Base-by-base conservation (phyloP, 805 yeast genomes). In the Scheffersomyces lignosus region DNA sequence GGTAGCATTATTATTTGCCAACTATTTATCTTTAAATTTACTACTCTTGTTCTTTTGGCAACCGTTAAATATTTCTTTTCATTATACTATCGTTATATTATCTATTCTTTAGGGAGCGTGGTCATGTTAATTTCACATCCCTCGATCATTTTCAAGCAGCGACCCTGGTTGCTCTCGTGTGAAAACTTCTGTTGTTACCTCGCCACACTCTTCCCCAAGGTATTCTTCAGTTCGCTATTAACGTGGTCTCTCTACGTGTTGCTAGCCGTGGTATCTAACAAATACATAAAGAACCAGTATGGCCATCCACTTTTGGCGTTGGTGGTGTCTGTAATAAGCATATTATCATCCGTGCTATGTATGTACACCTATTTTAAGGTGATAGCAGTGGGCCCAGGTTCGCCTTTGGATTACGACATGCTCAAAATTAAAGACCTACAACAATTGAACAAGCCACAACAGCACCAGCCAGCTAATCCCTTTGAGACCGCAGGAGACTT, bases 371-470 rank as follows among this genome's bases (percentile, higher is more conserved):
- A 83, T 52, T 77, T 62, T 52, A 58, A 64, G 43, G 75, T 81
- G 3, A 66, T 81, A 1, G n/a, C 23, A 1, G 58, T 60, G 1
- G 88, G 88, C 0, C 73, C 84, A 0, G 91, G 91, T 0, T 76
- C 83, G 13, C 88, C 91, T 0, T 42, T 64, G 14, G 87, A 82
- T 43, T 80, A 66, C 45, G 60, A 66, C 0, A 74, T 66, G 27
- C 56, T 83, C 20, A 47, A 49, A 13, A 56, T 72, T 24, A 25
- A 34, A 13, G 40, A 54, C 29, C 29, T 48, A 6, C 31, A 38
- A 16, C 33, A 33, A 36, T 36, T 50, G 28, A 53, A 15, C 18
- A 12, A 29, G 33, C 20, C 15, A 36, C 9, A 33, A 24, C 31
- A 20, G 24, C 10, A 20, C 10, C 24, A 20, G 10, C 10, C 24